A percentile compares a stretch with the other conserved stretches of the same genome.
phyloP scores from a whole-genome alignment of 2,329 filamentous ascomycete species.

The Pseudogymnoascus sp. region DNA sequence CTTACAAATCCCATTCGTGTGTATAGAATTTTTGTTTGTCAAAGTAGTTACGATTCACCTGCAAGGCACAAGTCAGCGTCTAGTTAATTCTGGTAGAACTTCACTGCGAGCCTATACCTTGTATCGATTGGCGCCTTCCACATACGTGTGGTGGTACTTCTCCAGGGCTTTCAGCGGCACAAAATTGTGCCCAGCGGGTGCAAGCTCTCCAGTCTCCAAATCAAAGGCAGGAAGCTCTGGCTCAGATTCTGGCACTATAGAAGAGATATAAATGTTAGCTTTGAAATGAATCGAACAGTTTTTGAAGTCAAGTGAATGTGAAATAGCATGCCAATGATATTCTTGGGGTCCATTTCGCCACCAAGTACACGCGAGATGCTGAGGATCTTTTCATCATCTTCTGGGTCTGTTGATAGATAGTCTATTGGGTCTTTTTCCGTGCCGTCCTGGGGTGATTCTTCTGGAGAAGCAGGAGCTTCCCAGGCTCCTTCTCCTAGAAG shows the following conservation, averaged over 20 bases:
- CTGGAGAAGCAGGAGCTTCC: not conserved
- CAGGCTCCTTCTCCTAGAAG: conserved; percentile 12
- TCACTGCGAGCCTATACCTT: conserved; percentile 32
- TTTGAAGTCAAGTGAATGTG: not conserved
- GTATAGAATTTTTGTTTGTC: conserved; percentile 48
- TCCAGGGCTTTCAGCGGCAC: conserved; percentile 47
- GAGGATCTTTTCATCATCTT: conserved; percentile 15
- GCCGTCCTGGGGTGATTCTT: not conserved
- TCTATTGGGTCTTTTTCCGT: conserved; percentile 8
- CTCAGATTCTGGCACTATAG: not conserved
- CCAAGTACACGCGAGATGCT: not conserved
- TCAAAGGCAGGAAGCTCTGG: conserved; percentile 16
- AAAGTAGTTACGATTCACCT: conserved; percentile 41
- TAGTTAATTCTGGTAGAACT: not conserved
- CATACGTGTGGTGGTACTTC: conserved; percentile 53
- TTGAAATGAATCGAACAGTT: not conserved
- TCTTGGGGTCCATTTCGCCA: not conserved
- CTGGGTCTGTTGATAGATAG: conserved; percentile 19
- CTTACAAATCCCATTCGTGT: conserved; percentile 71
- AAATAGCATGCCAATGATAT: not conserved
- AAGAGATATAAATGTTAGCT: not conserved
- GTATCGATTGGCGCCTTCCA: conserved; percentile 45
- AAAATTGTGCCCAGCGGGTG: conserved; percentile 31
- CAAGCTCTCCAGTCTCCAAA: conserved; percentile 24
- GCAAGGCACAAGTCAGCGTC: conserved; percentile 15